phyloP scores from a whole-genome alignment of 2,329 filamentous ascomycete species.

The Fusarium annulatum region DNA sequence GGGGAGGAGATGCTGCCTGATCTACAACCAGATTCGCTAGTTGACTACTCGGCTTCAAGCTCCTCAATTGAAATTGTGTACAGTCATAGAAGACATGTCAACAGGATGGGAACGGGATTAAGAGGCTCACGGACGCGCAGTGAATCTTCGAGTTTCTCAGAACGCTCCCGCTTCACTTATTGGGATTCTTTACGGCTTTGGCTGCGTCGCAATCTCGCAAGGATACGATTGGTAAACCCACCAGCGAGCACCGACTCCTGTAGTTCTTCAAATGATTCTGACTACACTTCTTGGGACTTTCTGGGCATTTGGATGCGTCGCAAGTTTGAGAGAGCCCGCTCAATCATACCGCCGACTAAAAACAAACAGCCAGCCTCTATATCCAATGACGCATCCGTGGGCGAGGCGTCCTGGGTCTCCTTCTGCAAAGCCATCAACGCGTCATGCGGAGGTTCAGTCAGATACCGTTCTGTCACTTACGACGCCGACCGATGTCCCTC shows the following conservation, averaged over 20 bases:
- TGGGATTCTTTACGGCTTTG: background rate
- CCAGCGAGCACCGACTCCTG: background rate
- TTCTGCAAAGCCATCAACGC: background rate
- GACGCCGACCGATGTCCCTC: background rate
- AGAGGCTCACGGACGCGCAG: background rate
- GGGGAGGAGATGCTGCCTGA: background rate
- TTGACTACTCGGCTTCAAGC: background rate
- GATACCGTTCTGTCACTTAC: background rate
- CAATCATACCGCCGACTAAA: background rate
- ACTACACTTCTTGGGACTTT: background rate
- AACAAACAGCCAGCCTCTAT: rapidly evolving
- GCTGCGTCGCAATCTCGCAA: background rate
- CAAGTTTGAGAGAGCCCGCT: no score
- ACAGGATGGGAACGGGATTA: rapidly evolving
- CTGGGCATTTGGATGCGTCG: background rate
- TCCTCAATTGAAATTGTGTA: background rate
- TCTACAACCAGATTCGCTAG: background rate
- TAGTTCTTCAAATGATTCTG: background rate
- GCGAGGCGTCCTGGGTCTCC: background rate
- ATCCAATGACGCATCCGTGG: background rate
- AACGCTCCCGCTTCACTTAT: background rate
- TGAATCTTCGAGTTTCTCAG: background rate
- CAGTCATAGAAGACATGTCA: no score
- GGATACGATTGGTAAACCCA: no score
- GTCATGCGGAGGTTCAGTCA: background rate